Evolutionary conservation across 331 rosid species (phyloP).

Genomic region (Erythrophleum ivorense): DNA sequence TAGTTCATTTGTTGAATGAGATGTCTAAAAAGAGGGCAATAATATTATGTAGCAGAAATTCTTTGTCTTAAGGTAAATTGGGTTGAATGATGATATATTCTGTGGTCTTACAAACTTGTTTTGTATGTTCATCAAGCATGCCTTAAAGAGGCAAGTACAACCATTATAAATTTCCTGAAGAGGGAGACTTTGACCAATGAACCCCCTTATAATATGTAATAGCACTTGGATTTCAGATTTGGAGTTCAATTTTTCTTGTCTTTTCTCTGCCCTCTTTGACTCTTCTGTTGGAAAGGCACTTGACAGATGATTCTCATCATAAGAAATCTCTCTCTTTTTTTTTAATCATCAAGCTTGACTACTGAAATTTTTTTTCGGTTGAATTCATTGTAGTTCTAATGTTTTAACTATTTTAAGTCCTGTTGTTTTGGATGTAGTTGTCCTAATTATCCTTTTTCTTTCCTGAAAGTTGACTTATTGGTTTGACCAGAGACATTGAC

Average conservation of each 20-base stretch:
- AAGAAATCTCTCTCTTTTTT: constrained; percentile 22
- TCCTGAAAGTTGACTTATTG: constrained; percentile 2
- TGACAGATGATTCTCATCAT: background rate
- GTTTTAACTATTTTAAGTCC: background rate
- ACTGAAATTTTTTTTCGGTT: constrained; percentile 16
- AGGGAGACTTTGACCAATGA: background rate
- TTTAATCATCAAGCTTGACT: constrained; percentile 1
- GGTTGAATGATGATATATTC: constrained; percentile 1
- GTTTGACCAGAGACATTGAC: constrained; percentile 35
- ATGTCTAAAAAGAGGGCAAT: background rate
- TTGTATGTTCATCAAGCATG: constrained; percentile 27
- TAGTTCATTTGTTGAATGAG: background rate
- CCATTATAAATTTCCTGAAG: constrained; percentile 4
- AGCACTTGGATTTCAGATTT: background rate
- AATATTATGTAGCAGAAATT: background rate
- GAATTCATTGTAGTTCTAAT: constrained; percentile 31
- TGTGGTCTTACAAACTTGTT: background rate
- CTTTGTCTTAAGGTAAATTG: background rate
- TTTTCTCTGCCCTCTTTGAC: background rate
- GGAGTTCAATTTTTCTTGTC: background rate
- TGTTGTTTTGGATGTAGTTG: constrained; percentile 24
- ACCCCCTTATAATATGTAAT: background rate
- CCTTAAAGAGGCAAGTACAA: background rate
- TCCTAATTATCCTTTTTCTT: constrained; percentile 19
- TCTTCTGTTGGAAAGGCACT: constrained; percentile 19